A percentile compares a stretch with the other conserved stretches of the same genome.
phyloP scores from a whole-genome alignment of 257 asterid species.

The Gynochthodes officinalis region DNA sequence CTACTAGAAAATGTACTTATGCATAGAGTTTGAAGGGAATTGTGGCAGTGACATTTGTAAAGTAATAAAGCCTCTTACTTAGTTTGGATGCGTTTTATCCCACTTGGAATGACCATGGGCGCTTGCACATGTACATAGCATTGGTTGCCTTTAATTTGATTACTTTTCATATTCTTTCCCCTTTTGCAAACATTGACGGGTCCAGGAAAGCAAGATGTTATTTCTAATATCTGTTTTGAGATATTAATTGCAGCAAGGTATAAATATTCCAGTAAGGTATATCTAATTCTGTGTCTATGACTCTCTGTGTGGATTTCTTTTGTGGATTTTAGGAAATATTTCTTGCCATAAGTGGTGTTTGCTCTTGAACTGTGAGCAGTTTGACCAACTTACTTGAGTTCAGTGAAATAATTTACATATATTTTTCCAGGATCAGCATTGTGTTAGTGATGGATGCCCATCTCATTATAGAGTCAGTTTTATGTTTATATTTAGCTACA shows the following conservation, averaged over 20 bases:
- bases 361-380: background rate
- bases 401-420: background rate
- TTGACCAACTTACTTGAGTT: background rate
- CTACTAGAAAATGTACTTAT: background rate
- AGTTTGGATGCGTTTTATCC: background rate
- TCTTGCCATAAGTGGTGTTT: background rate
- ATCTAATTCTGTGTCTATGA: background rate
- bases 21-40: too few relatives aligned
- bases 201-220: background rate
- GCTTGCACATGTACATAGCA: background rate
- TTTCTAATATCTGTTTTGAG: background rate
- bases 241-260: background rate
- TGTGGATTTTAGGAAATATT: background rate
- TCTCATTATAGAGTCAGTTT: background rate
- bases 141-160: background rate
- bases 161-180: background rate
- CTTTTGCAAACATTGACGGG: background rate
- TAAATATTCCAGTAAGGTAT: background rate
- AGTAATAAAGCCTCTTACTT: background rate
- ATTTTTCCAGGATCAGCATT: background rate
- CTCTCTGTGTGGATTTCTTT: background rate
- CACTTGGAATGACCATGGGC: background rate
- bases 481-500: background rate
- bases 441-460: background rate
- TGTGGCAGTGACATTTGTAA: background rate